These are phyloP conservation scores for Nemania sp. DNA, from an alignment of 2,329 filamentous ascomycete genomes.

Conservation along the genomic window DNA sequence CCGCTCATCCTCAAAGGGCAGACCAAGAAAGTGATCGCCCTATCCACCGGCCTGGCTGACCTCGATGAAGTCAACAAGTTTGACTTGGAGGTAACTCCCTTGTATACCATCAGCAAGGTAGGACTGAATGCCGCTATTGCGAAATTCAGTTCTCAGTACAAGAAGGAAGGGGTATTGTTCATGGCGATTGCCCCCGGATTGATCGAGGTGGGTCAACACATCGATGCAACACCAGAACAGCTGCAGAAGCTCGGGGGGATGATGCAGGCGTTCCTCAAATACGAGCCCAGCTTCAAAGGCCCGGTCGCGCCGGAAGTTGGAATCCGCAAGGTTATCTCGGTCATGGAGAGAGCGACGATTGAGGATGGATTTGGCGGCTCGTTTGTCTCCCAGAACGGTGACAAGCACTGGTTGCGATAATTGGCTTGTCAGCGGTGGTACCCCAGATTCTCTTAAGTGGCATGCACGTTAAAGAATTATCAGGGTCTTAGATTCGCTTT, in stretches of 20 bases:
- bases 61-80: constrained; percentile 51
- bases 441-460: too few relatives aligned
- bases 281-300: constrained; percentile 2
- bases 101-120: constrained; percentile 50
- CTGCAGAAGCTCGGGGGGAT: not conserved
- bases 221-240: not conserved
- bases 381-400: constrained; percentile 1
- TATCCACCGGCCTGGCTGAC: constrained; percentile 54
- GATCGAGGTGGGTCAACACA: not conserved
- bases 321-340: not conserved
- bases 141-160: constrained; percentile 6
- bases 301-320: not conserved
- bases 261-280: not conserved
- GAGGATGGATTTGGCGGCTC: not conserved
- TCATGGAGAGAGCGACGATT: not conserved
- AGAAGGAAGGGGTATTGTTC: not conserved
- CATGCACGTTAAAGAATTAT: too few relatives aligned
- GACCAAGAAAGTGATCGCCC: constrained; percentile 40
- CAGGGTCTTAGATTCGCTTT: too few relatives aligned
- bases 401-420: constrained; percentile 9
- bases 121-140: constrained; percentile 22
- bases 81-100: not conserved
- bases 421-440: too few relatives aligned
- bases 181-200: constrained; percentile 3
- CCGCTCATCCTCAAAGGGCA: constrained; percentile 55